Percentiles rank a stretch among this genome's conserved stretches.
Conservation (phyloP, 2,329 filamentous ascomycete genomes). For the Aspergillus tubingensis region DNA sequence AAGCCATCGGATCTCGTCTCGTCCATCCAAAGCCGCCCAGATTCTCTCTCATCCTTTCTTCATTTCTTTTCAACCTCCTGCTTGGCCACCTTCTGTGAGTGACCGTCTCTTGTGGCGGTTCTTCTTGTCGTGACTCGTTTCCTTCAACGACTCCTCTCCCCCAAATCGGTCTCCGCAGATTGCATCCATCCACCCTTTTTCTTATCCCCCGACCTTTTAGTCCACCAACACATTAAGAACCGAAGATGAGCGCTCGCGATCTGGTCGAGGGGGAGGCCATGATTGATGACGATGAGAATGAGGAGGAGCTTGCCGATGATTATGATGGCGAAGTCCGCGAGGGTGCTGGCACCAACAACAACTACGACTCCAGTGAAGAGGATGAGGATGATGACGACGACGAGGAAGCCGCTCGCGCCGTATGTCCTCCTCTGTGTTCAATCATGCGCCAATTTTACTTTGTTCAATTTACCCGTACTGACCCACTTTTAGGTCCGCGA, state of each 20-base stretch:
- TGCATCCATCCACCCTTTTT: not conserved
- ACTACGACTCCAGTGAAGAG: slow-evolving; percentile 86
- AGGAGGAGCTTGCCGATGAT: slow-evolving; percentile 79
- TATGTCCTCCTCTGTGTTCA: slow-evolving; percentile 43
- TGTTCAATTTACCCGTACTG: slow-evolving; percentile 9
- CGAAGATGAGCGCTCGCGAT: slow-evolving; percentile 62
- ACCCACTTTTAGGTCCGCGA: slow-evolving; percentile 69
- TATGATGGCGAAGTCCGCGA: slow-evolving; percentile 58
- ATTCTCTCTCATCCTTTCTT: not conserved
- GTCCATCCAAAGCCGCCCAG: slow-evolving; percentile 1
- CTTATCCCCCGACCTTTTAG: slow-evolving; percentile 2
- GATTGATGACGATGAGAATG: slow-evolving; percentile 80
- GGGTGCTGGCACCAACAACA: slow-evolving; percentile 42
- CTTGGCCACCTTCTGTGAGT: not conserved
- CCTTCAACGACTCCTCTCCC: not conserved
- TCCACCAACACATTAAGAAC: slow-evolving; percentile 6
- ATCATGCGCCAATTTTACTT: not conserved
- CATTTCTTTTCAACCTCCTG: not conserved
- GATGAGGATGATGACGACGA: slow-evolving; percentile 92
- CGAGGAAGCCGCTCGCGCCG: slow-evolving; percentile 76
- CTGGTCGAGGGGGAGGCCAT: slow-evolving; percentile 84
- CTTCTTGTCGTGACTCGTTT: not conserved
- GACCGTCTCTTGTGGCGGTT: not conserved
- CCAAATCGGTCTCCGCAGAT: not conserved
- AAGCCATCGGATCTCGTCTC: not conserved